Percentiles rank a stretch among this genome's conserved stretches.
These are phyloP conservation scores for Tuctoria greenei DNA, from an alignment of 176 grass and related monocot species.

Conservation along the genomic window DNA sequence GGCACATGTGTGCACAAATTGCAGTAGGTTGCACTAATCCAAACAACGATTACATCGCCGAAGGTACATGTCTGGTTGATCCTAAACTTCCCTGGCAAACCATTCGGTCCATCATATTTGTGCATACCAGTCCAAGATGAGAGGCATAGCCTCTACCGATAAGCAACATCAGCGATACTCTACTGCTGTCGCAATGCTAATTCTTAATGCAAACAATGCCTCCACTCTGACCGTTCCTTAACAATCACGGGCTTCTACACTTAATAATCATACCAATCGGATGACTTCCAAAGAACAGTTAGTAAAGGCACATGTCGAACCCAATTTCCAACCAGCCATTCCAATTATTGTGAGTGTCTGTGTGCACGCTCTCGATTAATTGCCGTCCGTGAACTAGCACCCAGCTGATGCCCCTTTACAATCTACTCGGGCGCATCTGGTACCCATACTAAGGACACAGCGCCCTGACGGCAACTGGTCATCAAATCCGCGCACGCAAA, in stretches of 20 bases:
- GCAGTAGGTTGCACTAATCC: neutral
- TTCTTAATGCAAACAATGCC: neutral
- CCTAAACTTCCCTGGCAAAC: neutral
- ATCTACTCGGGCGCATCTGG: neutral
- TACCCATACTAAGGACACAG: neutral
- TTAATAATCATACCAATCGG: neutral
- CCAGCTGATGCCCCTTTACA: neutral
- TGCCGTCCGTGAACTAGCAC: neutral
- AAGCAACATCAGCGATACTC: neutral
- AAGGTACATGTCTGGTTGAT: neutral
- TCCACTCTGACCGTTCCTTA: neutral
- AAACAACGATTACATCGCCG: neutral
- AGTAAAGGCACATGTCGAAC: neutral
- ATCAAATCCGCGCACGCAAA: slow-evolving; percentile 9
- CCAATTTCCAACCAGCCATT: neutral
- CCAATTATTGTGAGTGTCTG: neutral
- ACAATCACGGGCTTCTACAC: neutral
- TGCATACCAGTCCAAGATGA: neutral
- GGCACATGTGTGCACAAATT: neutral
- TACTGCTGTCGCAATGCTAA: neutral
- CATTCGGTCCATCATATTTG: neutral
- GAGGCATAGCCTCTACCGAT: neutral
- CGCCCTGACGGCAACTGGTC: slow-evolving; percentile 6
- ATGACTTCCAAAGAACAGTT: neutral
- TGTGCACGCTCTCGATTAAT: neutral